Percentiles rank a stretch among this genome's conserved stretches.
These are phyloP conservation scores for Arachnomyces sp. DNA, from an alignment of 2,329 filamentous ascomycete genomes.

Conservation along the genomic window DNA sequence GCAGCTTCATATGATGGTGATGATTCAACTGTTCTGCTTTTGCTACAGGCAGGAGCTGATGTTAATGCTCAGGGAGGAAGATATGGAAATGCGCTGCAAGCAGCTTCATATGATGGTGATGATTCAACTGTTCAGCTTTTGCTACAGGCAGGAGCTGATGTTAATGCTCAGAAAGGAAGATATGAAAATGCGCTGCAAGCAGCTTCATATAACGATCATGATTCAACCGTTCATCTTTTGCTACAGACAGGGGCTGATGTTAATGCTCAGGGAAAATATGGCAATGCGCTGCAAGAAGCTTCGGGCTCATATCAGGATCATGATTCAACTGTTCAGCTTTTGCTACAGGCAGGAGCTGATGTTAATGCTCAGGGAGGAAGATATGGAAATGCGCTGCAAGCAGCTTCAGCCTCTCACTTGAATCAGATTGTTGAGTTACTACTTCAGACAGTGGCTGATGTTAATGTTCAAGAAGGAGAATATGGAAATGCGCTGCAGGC, in stretches of 20 bases:
- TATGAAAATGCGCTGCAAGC: constrained; percentile 10
- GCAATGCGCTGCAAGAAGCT: constrained; percentile 12
- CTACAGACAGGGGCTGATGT: constrained; percentile 5
- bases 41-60: constrained; percentile 1
- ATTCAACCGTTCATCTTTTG: not conserved
- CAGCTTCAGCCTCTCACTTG: constrained; percentile 5
- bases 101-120: not conserved
- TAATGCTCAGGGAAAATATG: constrained; percentile 5
- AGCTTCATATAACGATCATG: constrained; percentile 2
- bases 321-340: constrained; percentile 5
- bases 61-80: not conserved
- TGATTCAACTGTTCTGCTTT: constrained; percentile 1
- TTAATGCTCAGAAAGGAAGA: constrained; percentile 1
- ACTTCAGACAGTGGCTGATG: constrained; percentile 9
- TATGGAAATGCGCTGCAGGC: constrained; percentile 8
- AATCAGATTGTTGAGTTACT: constrained; percentile 8
- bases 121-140: not conserved
- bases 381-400: constrained; percentile 11
- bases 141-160: not conserved
- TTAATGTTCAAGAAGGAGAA: constrained; percentile 4
- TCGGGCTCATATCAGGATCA: constrained; percentile 5
- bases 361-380: not conserved
- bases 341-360: constrained; percentile 11
- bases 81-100: not conserved
- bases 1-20: constrained; percentile 4